Evolutionary conservation across 345 rosid species (phyloP).

Genomic region (Populus alba): DNA sequence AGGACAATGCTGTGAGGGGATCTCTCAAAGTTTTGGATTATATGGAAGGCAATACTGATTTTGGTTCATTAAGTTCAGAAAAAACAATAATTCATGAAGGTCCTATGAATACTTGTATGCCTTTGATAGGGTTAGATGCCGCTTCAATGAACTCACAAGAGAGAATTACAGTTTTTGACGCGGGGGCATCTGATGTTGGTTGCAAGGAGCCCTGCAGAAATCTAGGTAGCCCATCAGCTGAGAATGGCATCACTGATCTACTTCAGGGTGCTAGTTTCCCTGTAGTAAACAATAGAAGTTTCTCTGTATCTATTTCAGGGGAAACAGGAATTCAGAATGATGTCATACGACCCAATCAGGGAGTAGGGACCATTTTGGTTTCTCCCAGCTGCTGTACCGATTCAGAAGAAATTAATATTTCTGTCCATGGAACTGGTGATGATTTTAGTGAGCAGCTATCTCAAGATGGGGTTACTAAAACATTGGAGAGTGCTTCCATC

Average conservation of each 20-base stretch:
- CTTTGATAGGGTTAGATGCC: conserved; percentile 6
- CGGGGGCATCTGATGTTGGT: conserved; percentile 21
- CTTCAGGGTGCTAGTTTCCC: conserved; percentile 5
- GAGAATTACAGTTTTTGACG: conserved; percentile 23
- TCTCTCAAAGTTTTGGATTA: conserved; percentile 20
- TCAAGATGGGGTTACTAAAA: conserved; percentile 22
- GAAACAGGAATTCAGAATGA: conserved; percentile 14
- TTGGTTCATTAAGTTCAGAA: conserved; percentile 27
- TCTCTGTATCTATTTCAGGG: conserved; percentile 14
- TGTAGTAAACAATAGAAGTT: not conserved
- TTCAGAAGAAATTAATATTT: conserved; percentile 9
- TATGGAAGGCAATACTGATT: conserved; percentile 19
- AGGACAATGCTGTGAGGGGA: conserved; percentile 24
- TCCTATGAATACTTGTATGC: conserved; percentile 21
- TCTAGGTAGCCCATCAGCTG: conserved; percentile 17
- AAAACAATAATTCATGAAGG: conserved; percentile 23
- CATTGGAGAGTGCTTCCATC: conserved; percentile 20
- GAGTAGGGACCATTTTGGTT: conserved; percentile 1
- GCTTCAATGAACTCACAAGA: conserved; percentile 19
- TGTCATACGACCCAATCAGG: conserved; percentile 14
- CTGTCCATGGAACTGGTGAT: conserved; percentile 15
- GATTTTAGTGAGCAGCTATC: conserved; percentile 25
- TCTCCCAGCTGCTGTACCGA: conserved; percentile 15
- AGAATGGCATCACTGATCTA: conserved; percentile 31
- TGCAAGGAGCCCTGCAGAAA: conserved; percentile 19